Conservation (phyloP, 1,139 yeast species). For the Geotrichum reessii region DNA sequence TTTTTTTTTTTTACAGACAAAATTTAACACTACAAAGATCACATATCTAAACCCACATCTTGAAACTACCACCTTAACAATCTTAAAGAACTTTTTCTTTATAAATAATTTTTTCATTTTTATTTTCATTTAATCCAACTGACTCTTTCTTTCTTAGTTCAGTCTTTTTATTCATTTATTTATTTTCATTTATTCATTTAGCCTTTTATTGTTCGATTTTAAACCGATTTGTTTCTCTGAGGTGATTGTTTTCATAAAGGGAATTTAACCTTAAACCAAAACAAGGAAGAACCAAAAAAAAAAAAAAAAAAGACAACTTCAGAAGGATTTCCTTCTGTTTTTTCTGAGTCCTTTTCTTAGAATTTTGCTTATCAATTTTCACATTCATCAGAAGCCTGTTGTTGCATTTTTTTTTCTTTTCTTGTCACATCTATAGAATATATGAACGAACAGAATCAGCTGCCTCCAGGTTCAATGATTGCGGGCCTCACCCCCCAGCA, state of each 20-base stretch:
- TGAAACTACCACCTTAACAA: not conserved
- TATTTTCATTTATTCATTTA: not conserved
- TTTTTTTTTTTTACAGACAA: not conserved
- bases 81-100: too few species aligned
- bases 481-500: conserved; percentile 13
- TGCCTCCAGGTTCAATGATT: not conserved
- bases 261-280: not conserved
- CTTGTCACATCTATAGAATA: too few species aligned
- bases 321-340: not conserved
- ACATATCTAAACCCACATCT: not conserved
- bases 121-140: too few species aligned
- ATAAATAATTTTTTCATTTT: not conserved
- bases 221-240: not conserved
- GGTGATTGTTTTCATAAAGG: not conserved
- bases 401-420: not conserved
- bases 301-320: not conserved
- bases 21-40: not conserved
- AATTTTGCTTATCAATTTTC: not conserved
- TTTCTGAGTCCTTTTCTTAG: not conserved
- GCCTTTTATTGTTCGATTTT: not conserved
- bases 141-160: too few species aligned
- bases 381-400: not conserved
- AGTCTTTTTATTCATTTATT: too few species aligned
- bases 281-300: not conserved
- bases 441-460: conserved; percentile 1